A percentile compares a stretch with the other conserved stretches of the same genome.
Conservation (phyloP, 1,284 basidiomycete species). For the Cryptococcus sp. region DNA sequence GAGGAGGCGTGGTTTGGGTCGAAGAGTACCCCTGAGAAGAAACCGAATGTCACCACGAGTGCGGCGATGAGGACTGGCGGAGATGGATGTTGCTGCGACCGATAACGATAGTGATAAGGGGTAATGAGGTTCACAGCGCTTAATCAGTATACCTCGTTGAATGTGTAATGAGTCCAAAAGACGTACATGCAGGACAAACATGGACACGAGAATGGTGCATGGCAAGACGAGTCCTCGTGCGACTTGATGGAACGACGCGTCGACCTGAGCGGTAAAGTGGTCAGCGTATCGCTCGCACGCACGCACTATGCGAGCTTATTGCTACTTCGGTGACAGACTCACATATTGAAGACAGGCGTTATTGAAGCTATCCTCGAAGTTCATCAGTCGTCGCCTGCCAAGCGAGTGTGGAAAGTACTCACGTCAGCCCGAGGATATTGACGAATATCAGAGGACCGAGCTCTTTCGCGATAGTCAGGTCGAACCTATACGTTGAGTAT, state of each 20-base stretch:
- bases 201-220: slow-evolving; percentile 60
- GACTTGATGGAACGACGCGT: slow-evolving; percentile 77
- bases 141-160: neutral
- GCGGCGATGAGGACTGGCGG: slow-evolving; percentile 16
- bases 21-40: slow-evolving; percentile 19
- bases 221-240: slow-evolving; percentile 75
- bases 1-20: slow-evolving; percentile 58
- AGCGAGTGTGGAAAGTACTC: slow-evolving; percentile 1
- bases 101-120: neutral
- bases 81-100: slow-evolving; percentile 61
- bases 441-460: slow-evolving; percentile 70
- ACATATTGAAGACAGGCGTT: slow-evolving; percentile 90
- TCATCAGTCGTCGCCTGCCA: neutral
- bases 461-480: slow-evolving; percentile 66
- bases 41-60: slow-evolving; percentile 17
- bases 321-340: neutral
- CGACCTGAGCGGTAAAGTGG: slow-evolving; percentile 53
- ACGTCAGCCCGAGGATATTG: slow-evolving; percentile 79
- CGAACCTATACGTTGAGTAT: slow-evolving; percentile 48
- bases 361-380: slow-evolving; percentile 64
- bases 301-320: slow-evolving; percentile 16
- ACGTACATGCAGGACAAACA: slow-evolving; percentile 18
- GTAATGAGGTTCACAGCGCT: neutral
- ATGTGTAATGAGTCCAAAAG: neutral
- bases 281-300: neutral